Conservation (phyloP, 805 yeast species). For the Candida piceae region DNA sequence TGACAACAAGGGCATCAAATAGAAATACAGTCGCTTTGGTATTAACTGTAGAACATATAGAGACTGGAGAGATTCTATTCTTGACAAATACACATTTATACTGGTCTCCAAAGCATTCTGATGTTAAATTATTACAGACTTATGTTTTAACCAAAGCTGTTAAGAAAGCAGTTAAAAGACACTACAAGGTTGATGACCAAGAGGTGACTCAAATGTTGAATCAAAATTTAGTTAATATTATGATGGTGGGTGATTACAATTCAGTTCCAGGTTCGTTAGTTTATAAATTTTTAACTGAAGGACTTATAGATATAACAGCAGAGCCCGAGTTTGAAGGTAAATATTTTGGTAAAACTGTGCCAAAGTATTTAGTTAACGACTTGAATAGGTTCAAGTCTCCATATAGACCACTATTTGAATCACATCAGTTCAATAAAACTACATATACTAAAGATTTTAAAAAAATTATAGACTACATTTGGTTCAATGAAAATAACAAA, state of each 20-base stretch:
- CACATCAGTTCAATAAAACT: constrained; percentile 27
- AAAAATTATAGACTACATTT: constrained; percentile 54
- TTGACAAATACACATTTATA: constrained; percentile 58
- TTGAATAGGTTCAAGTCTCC: constrained; percentile 24
- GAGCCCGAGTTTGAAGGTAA: constrained; percentile 15
- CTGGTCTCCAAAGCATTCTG: constrained; percentile 49
- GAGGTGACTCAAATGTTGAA: constrained; percentile 13
- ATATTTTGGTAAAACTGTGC: constrained; percentile 16
- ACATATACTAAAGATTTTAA: constrained; percentile 46
- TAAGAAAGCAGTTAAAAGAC: constrained; percentile 24
- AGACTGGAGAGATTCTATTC: constrained; percentile 35
- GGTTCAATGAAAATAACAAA: constrained; percentile 37
- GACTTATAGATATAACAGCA: constrained; percentile 13
- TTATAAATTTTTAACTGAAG: constrained; percentile 36
- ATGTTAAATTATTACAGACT: constrained; percentile 51
- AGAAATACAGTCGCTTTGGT: constrained; percentile 56
- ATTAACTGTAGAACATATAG: constrained; percentile 42
- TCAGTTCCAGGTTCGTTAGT: constrained; percentile 47
- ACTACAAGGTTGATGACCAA: constrained; percentile 6
- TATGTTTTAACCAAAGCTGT: constrained; percentile 37
- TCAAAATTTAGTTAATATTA: constrained; percentile 29
- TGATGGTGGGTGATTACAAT: constrained; percentile 56
- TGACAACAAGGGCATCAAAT: constrained; percentile 32
- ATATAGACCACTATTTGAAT: constrained; percentile 21
- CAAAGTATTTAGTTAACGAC: constrained; percentile 7